phyloP scores from a whole-genome alignment of 2,329 filamentous ascomycete genomes.

The Botrytis fabae region DNA sequence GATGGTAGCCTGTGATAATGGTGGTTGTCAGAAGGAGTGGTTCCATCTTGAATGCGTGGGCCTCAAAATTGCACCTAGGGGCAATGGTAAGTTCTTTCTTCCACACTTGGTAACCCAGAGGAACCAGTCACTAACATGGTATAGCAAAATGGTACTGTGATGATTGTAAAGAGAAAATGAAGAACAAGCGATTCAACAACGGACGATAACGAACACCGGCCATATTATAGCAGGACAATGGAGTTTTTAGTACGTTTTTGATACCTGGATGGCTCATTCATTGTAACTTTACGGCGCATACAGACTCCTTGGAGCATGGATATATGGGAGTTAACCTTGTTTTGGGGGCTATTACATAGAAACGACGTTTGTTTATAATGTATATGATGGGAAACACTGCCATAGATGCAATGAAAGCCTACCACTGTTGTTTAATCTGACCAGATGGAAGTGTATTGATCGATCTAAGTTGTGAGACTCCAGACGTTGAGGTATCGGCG shows the following conservation, averaged over 20 bases:
- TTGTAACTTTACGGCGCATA: conserved; percentile 9
- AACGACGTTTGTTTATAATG: conserved; percentile 9
- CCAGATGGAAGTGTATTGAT: neutral
- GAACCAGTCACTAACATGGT: neutral
- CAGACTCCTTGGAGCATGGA: conserved; percentile 18
- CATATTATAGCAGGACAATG: conserved; percentile 16
- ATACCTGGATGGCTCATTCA: conserved; percentile 19
- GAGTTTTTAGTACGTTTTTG: conserved; percentile 21
- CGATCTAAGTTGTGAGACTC: neutral
- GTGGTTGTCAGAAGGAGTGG: conserved; percentile 74
- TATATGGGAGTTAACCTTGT: conserved; percentile 3
- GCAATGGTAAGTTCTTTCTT: conserved; percentile 42
- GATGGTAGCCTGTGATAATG: conserved; percentile 80
- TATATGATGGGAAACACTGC: conserved; percentile 5
- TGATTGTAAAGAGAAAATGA: conserved; percentile 39
- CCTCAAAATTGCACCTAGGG: conserved; percentile 73
- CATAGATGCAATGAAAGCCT: conserved; percentile 1
- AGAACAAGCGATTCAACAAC: conserved; percentile 35
- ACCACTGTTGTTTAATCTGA: neutral
- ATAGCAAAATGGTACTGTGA: conserved; percentile 41
- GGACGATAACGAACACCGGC: conserved; percentile 27
- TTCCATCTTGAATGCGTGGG: conserved; percentile 83
- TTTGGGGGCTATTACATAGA: conserved; percentile 12
- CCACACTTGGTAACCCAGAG: neutral
- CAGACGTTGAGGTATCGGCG: neutral